Percentiles rank a stretch among this genome's conserved stretches.
These are phyloP conservation scores for Annulohypoxylon stygium DNA, from an alignment of 495 filamentous ascomycete genomes.

Conservation along the genomic window DNA sequence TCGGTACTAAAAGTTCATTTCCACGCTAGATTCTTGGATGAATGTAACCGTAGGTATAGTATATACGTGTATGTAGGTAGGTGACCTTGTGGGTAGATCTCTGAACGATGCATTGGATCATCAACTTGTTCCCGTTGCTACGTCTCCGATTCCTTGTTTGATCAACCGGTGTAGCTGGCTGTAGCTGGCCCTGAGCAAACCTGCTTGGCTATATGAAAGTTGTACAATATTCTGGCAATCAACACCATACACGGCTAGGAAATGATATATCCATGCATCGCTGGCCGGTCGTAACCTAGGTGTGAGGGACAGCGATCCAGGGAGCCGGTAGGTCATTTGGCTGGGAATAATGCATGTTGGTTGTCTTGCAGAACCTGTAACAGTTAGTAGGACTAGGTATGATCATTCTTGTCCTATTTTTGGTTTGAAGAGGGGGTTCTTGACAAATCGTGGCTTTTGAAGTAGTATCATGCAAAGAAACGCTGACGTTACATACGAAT, in stretches of 20 bases:
- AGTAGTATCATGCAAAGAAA: not conserved
- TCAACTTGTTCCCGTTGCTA: not conserved
- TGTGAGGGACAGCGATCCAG: not conserved
- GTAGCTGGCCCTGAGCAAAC: not conserved
- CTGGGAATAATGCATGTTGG: constrained; percentile 12
- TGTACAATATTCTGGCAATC: not conserved
- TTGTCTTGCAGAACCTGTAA: not conserved
- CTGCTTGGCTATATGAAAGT: not conserved
- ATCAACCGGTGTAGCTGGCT: not conserved
- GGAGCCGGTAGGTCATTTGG: constrained; percentile 1
- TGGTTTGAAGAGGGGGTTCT: not conserved
- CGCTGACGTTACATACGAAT: not conserved
- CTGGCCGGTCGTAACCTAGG: constrained; percentile 11
- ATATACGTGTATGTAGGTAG: not conserved
- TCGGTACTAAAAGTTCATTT: not conserved
- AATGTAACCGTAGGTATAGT: too few relatives aligned
- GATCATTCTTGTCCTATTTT: not conserved
- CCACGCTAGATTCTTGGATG: not conserved
- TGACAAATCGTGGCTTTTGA: not conserved
- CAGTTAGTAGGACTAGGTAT: not conserved
- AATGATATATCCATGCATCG: not conserved
- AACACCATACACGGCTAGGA: not conserved
- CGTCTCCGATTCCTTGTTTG: not conserved
- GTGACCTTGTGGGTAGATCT: not conserved
- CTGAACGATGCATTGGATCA: not conserved